A percentile compares a stretch with the other conserved stretches of the same genome.
Conservation (phyloP, 805 yeast genomes). For the Lachancea sp. region DNA sequence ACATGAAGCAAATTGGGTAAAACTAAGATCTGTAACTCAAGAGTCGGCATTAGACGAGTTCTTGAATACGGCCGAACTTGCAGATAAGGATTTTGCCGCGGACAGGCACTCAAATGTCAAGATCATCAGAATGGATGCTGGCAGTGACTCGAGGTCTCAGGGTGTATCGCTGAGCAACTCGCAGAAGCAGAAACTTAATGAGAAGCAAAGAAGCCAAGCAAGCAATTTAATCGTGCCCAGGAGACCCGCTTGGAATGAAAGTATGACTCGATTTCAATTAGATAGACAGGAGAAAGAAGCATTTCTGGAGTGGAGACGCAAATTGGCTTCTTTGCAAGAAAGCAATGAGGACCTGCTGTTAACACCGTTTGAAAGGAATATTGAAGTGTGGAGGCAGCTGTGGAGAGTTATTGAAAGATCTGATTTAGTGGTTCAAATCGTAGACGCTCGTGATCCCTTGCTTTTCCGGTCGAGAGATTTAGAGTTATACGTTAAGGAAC, state of each 20-base stretch:
- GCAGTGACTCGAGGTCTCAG: constrained; percentile 38
- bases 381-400: constrained; percentile 96
- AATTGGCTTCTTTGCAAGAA: constrained; percentile 78
- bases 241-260: constrained; percentile 78
- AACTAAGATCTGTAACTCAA: constrained; percentile 88
- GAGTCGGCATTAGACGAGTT: constrained; percentile 92
- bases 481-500: constrained; percentile 73
- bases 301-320: constrained; percentile 90
- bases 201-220: constrained; percentile 61
- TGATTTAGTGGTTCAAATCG: constrained; percentile 91
- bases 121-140: constrained; percentile 64
- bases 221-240: constrained; percentile 80
- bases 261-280: constrained; percentile 65
- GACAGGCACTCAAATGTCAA: constrained; percentile 78
- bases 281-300: constrained; percentile 86
- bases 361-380: constrained; percentile 94
- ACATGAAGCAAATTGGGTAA: constrained; percentile 83
- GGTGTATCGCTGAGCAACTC: constrained; percentile 60
- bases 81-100: constrained; percentile 94
- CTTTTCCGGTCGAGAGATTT: constrained; percentile 83
- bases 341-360: constrained; percentile 68
- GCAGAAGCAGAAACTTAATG: constrained; percentile 55
- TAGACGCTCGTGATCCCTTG: constrained; percentile 92
- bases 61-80: constrained; percentile 88
- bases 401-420: constrained; percentile 98